These are phyloP conservation scores for Diddensiella caesifluorescens DNA, from an alignment of 805 yeast genomes.

Conservation along the genomic window DNA sequence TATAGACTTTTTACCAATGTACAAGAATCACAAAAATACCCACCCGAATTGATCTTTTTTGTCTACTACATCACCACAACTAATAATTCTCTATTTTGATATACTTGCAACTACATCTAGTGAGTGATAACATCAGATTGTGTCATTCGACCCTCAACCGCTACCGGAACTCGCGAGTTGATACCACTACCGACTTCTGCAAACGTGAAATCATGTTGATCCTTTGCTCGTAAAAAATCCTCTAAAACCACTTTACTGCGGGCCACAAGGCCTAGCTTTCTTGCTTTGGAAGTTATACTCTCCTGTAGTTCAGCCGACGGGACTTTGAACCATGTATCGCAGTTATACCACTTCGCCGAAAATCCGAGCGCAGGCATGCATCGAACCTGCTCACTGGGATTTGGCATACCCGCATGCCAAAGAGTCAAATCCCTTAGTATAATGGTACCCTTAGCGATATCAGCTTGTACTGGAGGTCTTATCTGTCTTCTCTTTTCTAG, in stretches of 20 bases:
- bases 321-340: slow-evolving; percentile 4
- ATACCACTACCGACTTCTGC: slow-evolving; percentile 3
- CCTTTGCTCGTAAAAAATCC: not conserved
- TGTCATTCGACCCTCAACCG: too few relatives aligned
- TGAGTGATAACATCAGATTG: too few relatives aligned
- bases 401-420: slow-evolving; percentile 23
- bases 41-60: too few relatives aligned
- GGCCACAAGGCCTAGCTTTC: not conserved
- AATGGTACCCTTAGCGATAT: slow-evolving; percentile 17
- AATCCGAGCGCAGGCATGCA: slow-evolving; percentile 20
- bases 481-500: slow-evolving; percentile 13
- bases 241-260: not conserved
- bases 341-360: slow-evolving; percentile 16
- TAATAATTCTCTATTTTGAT: too few relatives aligned
- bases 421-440: slow-evolving; percentile 18
- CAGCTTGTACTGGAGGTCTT: slow-evolving; percentile 19
- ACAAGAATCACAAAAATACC: too few relatives aligned
- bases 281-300: not conserved
- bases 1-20: too few relatives aligned
- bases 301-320: not conserved
- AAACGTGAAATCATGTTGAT: slow-evolving; percentile 3
- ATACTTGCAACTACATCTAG: too few relatives aligned
- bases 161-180: too few relatives aligned
- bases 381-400: slow-evolving; percentile 14
- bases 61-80: too few relatives aligned